Base-by-base conservation (phyloP, 768 basidiomycete species). In the Leucogyrophana mollusca region DNA sequence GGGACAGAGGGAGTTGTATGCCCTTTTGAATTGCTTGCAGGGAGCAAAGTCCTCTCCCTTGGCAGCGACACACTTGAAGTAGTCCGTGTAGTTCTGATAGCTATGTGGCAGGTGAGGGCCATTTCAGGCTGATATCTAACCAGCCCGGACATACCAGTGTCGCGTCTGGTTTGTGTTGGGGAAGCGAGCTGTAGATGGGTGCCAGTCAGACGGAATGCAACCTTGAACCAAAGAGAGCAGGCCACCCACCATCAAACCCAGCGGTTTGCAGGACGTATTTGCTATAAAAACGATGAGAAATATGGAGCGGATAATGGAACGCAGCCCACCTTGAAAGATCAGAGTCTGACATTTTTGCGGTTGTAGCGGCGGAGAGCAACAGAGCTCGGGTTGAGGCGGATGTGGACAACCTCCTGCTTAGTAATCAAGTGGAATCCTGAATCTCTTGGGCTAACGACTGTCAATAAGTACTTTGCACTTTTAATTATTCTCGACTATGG, bases 41-140 rank as follows among this genome's bases (percentile, higher is more conserved):
- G 96, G 94, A n/a, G 86, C 83, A 66, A 85, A 98, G 49, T 97
- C 96, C 57, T 99, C 96, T 56, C 96, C 96, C 74, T 96, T 98
- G 58, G 94, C 94, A 58, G 88, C 70, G 58, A 97, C 72, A 69
- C 96, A 99, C 70, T 95, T 95, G 84, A 94, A 93, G 78, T 96
- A 97, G 72, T 99, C 96, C 51, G 89, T 87, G 69, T 94, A 98
- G 76, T 95, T 94, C 73, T 95, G 92, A 81, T 83, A 89, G 72
- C 88, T 90, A 56, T 34, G 22, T n/a, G 34, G 34, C 18, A 8
- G 37, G 33, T 27, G 56, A 49, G 33, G 38, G 27, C 27, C 7
- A 7, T 13, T 30, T 30, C 6, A 30, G 27, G 7, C 6, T 30
- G 27, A 24, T 22, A 24, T 20, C 17, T 30, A 13, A 37, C n/a